Evolutionary conservation across 1,139 yeast genomes (phyloP), one percentile per base, ranked within the genome.

Genomic region (Pichia sp.): DNA sequence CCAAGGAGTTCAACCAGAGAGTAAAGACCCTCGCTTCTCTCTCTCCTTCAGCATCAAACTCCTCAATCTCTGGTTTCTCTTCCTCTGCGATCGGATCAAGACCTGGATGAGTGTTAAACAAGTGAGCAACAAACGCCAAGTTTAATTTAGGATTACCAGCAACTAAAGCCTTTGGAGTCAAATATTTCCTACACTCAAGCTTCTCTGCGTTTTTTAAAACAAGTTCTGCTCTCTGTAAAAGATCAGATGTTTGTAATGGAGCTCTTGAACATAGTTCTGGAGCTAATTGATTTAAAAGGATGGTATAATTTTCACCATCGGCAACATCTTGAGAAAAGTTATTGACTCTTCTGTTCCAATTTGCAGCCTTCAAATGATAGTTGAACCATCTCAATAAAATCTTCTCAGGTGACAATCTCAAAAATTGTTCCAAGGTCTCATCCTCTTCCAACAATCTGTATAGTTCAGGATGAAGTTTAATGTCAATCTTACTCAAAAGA

Each of bases 1-100:
- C 97, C 53, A 91, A 72, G 1, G 96, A 86, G 62, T 91, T 91
- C 56, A 91, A 75, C 98, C 98, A 91, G 52, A 91, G 68, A 11
- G 98, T 93, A 63, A 91, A 91, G 5, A 91, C 99, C 59, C 99
- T 77, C 2, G 98, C 98, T 66, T 91, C 99, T 65, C 98, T 82
- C 65, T 91, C 99, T 45, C 99, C 99, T 64, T 93, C 98, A 14
- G 98, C 98, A 59, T 91, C 99, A 54, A 93, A 91, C 50, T 87
- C 98, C 59, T 82, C 91, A 50, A 88, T 84, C 54, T 81, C 93
- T 21, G 84, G 82, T 53, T 78, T 81, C 59, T 91, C 98, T 42
- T 71, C 75, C 61, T 91, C 98, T 55, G 86, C 94, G 48, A 91
- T 75, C 44, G 98, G 97, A 45, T 87, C 97, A 51, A 91, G 72